Conservation (phyloP, 306 rosid species). For the Amphicarpaea edgeworthii region DNA sequence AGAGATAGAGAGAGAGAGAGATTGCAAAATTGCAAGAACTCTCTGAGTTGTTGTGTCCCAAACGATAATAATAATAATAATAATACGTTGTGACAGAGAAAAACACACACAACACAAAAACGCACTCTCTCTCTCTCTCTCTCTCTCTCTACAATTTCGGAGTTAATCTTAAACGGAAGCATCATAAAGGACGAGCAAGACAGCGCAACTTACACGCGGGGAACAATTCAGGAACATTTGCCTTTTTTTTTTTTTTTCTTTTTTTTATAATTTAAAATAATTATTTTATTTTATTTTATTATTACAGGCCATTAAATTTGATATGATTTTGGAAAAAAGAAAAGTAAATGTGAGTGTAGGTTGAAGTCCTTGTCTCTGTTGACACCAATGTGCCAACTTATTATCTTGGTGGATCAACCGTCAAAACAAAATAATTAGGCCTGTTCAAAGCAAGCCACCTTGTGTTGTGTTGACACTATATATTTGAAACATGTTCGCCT, state of each 20-base stretch:
- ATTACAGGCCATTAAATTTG: background rate
- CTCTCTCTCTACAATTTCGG: conserved; percentile 46
- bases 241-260: background rate
- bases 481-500: too few species aligned
- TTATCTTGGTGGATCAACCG: background rate
- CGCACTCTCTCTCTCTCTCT: conserved; percentile 30
- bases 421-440: too few species aligned
- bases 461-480: too few species aligned
- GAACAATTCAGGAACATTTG: conserved; percentile 39
- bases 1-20: background rate
- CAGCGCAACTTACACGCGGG: conserved; percentile 72
- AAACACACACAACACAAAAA: background rate
- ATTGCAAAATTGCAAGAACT: conserved; percentile 37
- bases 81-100: conserved; percentile 8
- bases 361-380: conserved; percentile 29
- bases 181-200: conserved; percentile 55
- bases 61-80: conserved; percentile 22
- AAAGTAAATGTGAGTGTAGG: conserved; percentile 10
- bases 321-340: conserved; percentile 14
- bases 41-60: conserved; percentile 36
- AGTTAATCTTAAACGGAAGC: conserved; percentile 40
- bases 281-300: background rate
- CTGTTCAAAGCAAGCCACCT: too few species aligned
- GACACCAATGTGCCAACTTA: conserved; percentile 48
- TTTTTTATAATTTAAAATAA: too few species aligned